phyloP scores from a whole-genome alignment of 495 filamentous ascomycete genomes.

The Amphirosellinia nigrospora region DNA sequence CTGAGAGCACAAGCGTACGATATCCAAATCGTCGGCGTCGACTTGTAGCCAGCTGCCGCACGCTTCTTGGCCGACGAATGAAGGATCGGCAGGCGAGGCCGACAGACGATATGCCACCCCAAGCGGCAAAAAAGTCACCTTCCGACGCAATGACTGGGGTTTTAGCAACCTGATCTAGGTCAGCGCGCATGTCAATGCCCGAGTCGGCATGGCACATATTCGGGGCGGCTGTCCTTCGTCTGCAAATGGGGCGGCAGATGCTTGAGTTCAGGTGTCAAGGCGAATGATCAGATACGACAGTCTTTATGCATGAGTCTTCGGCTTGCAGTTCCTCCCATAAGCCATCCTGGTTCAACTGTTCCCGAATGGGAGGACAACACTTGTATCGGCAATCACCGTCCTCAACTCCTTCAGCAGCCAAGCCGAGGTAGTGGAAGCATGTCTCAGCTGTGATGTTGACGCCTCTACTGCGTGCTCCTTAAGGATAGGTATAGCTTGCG shows the following conservation, averaged over 20 bases:
- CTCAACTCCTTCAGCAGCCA: constrained; percentile 83
- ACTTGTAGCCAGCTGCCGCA: constrained; percentile 49
- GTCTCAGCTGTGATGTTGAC: constrained; percentile 95
- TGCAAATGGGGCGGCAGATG: constrained; percentile 73
- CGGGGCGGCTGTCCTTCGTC: constrained; percentile 37
- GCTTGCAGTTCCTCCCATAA: constrained; percentile 83
- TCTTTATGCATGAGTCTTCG: constrained; percentile 81
- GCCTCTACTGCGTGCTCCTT: constrained; percentile 77
- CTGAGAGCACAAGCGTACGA: constrained; percentile 81
- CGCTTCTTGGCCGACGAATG: constrained; percentile 77
- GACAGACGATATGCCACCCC: constrained; percentile 95
- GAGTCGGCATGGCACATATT: constrained; percentile 53
- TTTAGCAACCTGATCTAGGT: constrained; percentile 7
- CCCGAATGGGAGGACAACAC: constrained; percentile 95
- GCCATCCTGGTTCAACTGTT: constrained; percentile 80
- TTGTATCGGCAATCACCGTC: constrained; percentile 96
- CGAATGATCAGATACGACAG: constrained; percentile 95
- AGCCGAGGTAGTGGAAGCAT: constrained; percentile 96
- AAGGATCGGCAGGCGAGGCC: constrained; percentile 87
- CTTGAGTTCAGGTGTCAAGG: constrained; percentile 96
- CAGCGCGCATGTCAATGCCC: constrained; percentile 52
- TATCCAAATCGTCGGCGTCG: constrained; percentile 65
- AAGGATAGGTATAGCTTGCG: constrained; percentile 90
- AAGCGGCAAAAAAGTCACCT: constrained; percentile 93
- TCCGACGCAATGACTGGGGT: constrained; percentile 25